Percentiles rank a stretch among this genome's conserved stretches.
Conservation (phyloP, 2,329 filamentous ascomycete genomes). For the Xylaria sp. region DNA sequence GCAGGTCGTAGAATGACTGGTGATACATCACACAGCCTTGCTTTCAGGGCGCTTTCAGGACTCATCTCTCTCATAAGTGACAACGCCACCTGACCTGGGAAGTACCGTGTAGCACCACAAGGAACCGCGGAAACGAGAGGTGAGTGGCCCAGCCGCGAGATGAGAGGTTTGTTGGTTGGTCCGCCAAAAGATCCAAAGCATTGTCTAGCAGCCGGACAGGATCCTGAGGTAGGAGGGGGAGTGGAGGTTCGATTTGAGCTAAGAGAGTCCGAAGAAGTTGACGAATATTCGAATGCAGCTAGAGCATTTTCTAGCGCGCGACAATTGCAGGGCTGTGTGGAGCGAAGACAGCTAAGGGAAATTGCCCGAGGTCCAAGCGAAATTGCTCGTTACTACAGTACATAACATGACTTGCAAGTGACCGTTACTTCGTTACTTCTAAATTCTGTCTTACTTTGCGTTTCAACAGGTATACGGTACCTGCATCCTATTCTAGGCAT, state of each 20-base stretch:
- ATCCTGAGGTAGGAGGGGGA: slow-evolving; percentile 31
- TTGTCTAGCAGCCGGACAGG: slow-evolving; percentile 20
- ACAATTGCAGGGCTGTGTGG: slow-evolving; percentile 34
- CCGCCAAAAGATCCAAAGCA: slow-evolving; percentile 10
- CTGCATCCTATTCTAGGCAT: background rate
- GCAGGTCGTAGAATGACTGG: background rate
- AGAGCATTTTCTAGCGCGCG: slow-evolving; percentile 18
- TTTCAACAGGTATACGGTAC: background rate
- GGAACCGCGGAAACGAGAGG: slow-evolving; percentile 9
- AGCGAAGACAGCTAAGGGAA: slow-evolving; percentile 38
- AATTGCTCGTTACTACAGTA: slow-evolving; percentile 39
- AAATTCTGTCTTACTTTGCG: background rate
- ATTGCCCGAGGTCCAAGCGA: slow-evolving; percentile 47
- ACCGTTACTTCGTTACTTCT: slow-evolving; percentile 10
- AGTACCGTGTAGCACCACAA: background rate
- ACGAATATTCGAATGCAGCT: slow-evolving; percentile 30
- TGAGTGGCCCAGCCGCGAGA: slow-evolving; percentile 26
- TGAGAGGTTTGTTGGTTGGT: slow-evolving; percentile 26
- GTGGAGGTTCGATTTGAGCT: slow-evolving; percentile 28
- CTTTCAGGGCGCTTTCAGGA: slow-evolving; percentile 4
- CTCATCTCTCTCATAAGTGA: slow-evolving; percentile 19
- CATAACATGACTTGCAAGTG: background rate
- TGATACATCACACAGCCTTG: background rate
- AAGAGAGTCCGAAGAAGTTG: slow-evolving; percentile 18
- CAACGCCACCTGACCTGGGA: slow-evolving; percentile 13